phyloP scores from a whole-genome alignment of 2,329 filamentous ascomycete genomes.

The Colletotrichum zoysiae region DNA sequence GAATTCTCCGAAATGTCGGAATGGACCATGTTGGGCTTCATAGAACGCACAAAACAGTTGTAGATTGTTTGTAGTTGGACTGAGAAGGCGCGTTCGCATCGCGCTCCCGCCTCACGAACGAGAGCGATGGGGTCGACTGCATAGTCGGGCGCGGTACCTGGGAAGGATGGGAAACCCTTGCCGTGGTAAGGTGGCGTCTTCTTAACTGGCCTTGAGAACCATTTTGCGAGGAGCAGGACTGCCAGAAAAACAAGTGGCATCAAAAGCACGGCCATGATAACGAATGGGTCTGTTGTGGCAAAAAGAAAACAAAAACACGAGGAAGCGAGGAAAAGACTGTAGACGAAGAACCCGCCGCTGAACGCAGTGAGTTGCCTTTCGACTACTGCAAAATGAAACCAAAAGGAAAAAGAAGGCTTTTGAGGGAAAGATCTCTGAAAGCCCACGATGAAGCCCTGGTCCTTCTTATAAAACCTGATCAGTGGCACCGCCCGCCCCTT shows the following conservation, averaged over 20 bases:
- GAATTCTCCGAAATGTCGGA: constrained; percentile 39
- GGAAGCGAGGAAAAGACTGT: background rate
- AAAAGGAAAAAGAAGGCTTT: background rate
- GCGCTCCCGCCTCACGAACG: constrained; percentile 25
- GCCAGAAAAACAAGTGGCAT: background rate
- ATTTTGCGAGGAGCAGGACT: constrained; percentile 22
- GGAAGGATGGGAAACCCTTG: constrained; percentile 41
- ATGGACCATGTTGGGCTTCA: constrained; percentile 35
- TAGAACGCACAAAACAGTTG: constrained; percentile 38
- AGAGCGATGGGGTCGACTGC: constrained; percentile 26
- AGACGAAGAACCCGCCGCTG: background rate
- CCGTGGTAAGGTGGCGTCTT: constrained; percentile 42
- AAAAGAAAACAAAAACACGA: background rate
- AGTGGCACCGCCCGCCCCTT: background rate
- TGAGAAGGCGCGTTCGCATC: constrained; percentile 38
- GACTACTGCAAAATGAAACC: background rate
- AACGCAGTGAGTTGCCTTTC: background rate
- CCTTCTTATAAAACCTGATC: background rate
- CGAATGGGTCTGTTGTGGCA: background rate
- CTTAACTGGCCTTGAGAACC: constrained; percentile 21
- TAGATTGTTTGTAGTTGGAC: constrained; percentile 24
- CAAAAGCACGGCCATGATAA: constrained; percentile 7
- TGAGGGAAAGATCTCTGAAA: too few species aligned
- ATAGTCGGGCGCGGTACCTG: constrained; percentile 17
- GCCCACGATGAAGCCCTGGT: background rate